A percentile compares a stretch with the other conserved stretches of the same genome.
Conservation (phyloP, 2,329 filamentous ascomycete species). For the Paramyrothecium sp. region DNA sequence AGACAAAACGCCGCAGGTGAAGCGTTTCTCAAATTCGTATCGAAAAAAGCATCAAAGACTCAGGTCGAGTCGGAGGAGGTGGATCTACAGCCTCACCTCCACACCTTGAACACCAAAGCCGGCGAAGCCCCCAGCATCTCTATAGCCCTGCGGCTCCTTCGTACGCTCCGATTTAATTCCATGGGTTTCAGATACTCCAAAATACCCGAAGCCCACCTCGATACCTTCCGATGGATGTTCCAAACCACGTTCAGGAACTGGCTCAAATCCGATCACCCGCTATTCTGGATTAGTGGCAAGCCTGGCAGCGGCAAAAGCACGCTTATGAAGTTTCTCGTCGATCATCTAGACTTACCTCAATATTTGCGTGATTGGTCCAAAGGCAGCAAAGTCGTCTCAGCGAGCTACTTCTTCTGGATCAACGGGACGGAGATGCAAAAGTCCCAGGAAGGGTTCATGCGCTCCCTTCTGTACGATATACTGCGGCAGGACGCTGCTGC, state of each 20-base stretch:
- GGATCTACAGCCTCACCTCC: background rate
- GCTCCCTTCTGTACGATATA: conserved; percentile 27
- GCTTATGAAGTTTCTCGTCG: background rate
- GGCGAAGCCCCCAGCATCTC: background rate
- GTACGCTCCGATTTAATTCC: background rate
- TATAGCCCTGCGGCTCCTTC: background rate
- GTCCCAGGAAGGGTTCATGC: conserved; percentile 30
- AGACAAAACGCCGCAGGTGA: background rate
- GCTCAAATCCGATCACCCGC: background rate
- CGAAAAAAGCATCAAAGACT: background rate
- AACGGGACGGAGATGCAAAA: conserved; percentile 28
- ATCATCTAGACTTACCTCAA: background rate
- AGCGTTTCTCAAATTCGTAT: background rate
- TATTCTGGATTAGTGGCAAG: background rate
- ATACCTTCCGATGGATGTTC: background rate
- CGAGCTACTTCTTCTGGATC: conserved; percentile 51
- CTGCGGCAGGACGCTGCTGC: conserved; percentile 14
- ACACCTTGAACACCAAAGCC: background rate
- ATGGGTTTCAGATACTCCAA: background rate
- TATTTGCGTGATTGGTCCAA: conserved; percentile 35
- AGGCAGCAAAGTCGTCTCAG: conserved; percentile 49
- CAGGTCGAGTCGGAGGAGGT: no score
- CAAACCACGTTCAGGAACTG: background rate
- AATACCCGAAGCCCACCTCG: background rate
- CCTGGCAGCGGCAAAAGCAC: background rate